A percentile compares a stretch with the other conserved stretches of the same genome.
Conservation (phyloP, 2,329 filamentous ascomycete species). For the Exophiala alcalophila region DNA sequence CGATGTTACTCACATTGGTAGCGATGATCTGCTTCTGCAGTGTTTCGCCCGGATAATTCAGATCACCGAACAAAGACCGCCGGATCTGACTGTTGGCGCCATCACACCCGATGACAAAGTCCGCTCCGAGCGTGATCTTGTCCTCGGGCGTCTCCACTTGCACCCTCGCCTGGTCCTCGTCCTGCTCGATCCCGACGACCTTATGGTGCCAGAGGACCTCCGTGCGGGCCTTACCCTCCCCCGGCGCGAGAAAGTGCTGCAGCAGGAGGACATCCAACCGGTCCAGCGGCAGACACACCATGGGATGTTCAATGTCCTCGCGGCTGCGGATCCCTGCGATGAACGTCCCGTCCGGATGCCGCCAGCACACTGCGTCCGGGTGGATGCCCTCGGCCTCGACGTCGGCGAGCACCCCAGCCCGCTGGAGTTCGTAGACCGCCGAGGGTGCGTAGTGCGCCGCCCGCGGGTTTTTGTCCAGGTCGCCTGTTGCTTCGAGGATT, state of each 20-base stretch:
- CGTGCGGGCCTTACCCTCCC: no score
- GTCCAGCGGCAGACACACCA: slow-evolving; percentile 47
- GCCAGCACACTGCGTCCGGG: slow-evolving; percentile 45
- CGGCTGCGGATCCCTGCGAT: slow-evolving; percentile 33
- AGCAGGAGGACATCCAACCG: slow-evolving; percentile 44
- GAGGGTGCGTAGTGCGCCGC: slow-evolving; percentile 62
- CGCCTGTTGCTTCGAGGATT: slow-evolving; percentile 52
- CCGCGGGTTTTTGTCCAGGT: slow-evolving; percentile 59
- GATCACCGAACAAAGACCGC: slow-evolving; percentile 30
- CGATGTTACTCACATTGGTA: slow-evolving; percentile 27
- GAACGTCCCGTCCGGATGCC: slow-evolving; percentile 39
- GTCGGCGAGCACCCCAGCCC: slow-evolving; percentile 59
- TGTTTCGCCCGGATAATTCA: slow-evolving; percentile 26
- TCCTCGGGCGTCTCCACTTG: slow-evolving; percentile 18
- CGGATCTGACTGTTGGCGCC: slow-evolving; percentile 43
- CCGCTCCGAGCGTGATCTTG: slow-evolving; percentile 22
- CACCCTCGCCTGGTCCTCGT: slow-evolving; percentile 21
- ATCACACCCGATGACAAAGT: slow-evolving; percentile 46
- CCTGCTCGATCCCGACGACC: slow-evolving; percentile 26
- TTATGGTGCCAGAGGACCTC: slow-evolving; percentile 48
- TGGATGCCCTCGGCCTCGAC: slow-evolving; percentile 44
- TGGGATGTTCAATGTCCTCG: slow-evolving; percentile 34
- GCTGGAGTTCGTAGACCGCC: slow-evolving; percentile 56
- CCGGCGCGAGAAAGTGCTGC: slow-evolving; percentile 36
- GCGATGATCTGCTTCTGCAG: slow-evolving; percentile 27